Conservation (phyloP, 495 filamentous ascomycete genomes). For the Sphaerosporella brunnea region DNA sequence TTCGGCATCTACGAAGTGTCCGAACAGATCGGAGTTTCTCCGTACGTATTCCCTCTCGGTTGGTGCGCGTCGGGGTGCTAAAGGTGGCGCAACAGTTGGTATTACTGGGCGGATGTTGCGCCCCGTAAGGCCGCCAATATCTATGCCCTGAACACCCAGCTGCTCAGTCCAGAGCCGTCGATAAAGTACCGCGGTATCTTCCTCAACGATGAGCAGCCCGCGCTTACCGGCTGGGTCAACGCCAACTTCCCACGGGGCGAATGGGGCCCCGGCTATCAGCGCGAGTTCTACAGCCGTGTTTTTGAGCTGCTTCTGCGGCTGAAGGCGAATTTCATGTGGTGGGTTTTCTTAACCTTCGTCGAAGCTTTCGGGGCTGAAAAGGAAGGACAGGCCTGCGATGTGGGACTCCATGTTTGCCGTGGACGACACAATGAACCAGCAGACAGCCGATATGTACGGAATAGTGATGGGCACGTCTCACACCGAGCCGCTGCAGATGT, state of each 20-base stretch:
- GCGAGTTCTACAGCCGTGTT: slow-evolving; percentile 48
- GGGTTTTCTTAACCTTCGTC: too few relatives aligned
- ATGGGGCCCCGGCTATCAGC: slow-evolving; percentile 43
- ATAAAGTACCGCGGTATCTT: slow-evolving; percentile 66
- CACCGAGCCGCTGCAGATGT: slow-evolving; percentile 56
- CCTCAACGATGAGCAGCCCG: slow-evolving; percentile 61
- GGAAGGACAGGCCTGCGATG: too few relatives aligned
- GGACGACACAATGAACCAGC: slow-evolving; percentile 49
- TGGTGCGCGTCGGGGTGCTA: background rate
- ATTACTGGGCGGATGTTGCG: slow-evolving; percentile 57
- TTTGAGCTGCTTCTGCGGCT: slow-evolving; percentile 55
- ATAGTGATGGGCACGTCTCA: slow-evolving; percentile 56
- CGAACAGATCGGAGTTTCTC: slow-evolving; percentile 59
- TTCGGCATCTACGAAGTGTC: slow-evolving; percentile 58
- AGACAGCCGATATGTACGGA: slow-evolving; percentile 51
- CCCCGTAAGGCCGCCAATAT: slow-evolving; percentile 36
- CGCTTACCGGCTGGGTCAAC: slow-evolving; percentile 50
- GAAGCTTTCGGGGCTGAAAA: too few relatives aligned
- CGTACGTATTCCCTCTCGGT: slow-evolving; percentile 14
- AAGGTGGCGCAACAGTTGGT: slow-evolving; percentile 31
- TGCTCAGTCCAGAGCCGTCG: slow-evolving; percentile 42
- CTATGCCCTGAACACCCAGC: slow-evolving; percentile 36
- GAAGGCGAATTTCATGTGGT: slow-evolving; percentile 60
- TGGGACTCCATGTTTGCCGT: slow-evolving; percentile 55
- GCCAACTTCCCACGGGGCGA: slow-evolving; percentile 32